Percentiles rank a stretch among this genome's conserved stretches.
phyloP scores from a whole-genome alignment of 2,329 filamentous ascomycete genomes.

The Myriosclerotinia duriaeana region DNA sequence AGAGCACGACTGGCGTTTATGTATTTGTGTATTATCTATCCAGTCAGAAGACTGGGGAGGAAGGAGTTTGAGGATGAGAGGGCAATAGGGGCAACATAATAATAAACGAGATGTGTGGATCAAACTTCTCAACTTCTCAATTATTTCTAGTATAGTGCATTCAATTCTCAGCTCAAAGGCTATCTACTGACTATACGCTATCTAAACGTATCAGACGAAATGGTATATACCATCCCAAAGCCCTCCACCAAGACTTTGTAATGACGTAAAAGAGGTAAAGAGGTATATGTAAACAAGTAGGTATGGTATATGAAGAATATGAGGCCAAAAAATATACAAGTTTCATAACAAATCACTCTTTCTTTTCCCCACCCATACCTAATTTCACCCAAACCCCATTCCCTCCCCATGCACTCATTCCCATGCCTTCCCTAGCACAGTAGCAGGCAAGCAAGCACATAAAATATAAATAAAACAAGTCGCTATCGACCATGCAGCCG shows the following conservation, averaged over 20 bases:
- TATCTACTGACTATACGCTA: too few species aligned
- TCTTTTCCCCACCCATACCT: slow-evolving; percentile 11
- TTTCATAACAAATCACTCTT: slow-evolving; percentile 2
- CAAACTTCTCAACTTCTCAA: background rate
- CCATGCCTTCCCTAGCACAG: background rate
- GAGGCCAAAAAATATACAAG: slow-evolving; percentile 10
- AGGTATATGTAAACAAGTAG: background rate
- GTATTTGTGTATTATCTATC: background rate
- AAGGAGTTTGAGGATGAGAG: background rate
- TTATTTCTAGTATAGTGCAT: too few species aligned
- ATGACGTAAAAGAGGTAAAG: background rate
- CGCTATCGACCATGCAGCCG: slow-evolving; percentile 10
- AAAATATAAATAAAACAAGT: slow-evolving; percentile 14
- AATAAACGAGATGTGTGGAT: background rate
- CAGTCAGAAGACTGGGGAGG: background rate
- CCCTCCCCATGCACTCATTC: background rate
- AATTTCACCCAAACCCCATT: slow-evolving; percentile 4
- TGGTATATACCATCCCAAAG: background rate
- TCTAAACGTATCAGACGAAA: too few species aligned
- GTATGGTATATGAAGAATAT: background rate
- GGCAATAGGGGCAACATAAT: background rate
- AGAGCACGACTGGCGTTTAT: background rate
- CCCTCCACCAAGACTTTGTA: background rate
- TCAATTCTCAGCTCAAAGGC: too few species aligned
- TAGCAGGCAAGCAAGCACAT: slow-evolving; percentile 4